Percentiles rank a stretch among this genome's conserved stretches.
Conservation (phyloP, 176 grass and related monocot species). For the Carex parvula region DNA sequence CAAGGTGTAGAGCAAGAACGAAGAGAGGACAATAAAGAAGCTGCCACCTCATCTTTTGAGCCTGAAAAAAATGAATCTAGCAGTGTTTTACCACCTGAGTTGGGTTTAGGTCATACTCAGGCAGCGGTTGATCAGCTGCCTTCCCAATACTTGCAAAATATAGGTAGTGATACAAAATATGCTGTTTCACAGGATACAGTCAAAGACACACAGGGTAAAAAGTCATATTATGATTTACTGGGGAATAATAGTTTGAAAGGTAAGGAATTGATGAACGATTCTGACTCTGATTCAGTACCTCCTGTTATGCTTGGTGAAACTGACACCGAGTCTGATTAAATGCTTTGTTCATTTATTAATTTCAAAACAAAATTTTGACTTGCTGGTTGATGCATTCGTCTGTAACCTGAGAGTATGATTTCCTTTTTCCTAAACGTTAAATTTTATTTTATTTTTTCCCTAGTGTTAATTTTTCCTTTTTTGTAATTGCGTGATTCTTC, state of each 20-base stretch:
- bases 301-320: slow-evolving; percentile 59
- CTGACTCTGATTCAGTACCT: slow-evolving; percentile 38
- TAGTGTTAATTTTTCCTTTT: background rate
- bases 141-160: background rate
- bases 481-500: too few relatives aligned
- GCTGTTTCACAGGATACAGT: background rate
- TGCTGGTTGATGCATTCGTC: background rate
- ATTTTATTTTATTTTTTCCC: background rate
- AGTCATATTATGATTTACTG: background rate
- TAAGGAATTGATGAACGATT: slow-evolving; percentile 38
- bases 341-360: background rate
- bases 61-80: background rate
- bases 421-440: background rate
- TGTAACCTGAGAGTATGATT: background rate
- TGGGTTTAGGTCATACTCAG: background rate
- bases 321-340: slow-evolving; percentile 29
- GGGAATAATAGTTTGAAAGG: slow-evolving; percentile 9
- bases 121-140: slow-evolving; percentile 10
- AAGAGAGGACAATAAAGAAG: background rate
- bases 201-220: background rate
- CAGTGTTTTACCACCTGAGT: slow-evolving; percentile 1
- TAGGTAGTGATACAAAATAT: background rate
- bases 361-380: slow-evolving; percentile 18
- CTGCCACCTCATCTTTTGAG: background rate
- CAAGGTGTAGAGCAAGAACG: slow-evolving; percentile 23